phyloP scores from a whole-genome alignment of 2,329 filamentous ascomycete genomes.

The Graphilbum ipis-grandicollis region DNA sequence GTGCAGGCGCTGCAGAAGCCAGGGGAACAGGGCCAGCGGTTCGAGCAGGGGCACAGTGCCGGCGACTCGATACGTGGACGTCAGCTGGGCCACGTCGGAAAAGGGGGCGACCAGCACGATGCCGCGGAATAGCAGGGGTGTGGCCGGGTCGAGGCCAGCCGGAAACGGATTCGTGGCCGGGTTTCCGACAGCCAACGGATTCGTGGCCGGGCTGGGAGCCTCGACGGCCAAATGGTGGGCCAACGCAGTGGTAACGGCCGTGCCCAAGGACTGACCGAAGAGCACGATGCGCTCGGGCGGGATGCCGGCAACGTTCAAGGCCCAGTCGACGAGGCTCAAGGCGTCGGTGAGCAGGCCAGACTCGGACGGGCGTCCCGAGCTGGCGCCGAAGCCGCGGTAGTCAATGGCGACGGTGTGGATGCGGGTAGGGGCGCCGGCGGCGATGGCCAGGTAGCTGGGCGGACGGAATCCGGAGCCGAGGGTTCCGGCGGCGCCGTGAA shows the following conservation, averaged over 20 bases:
- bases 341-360: constrained; percentile 35
- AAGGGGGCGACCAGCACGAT: constrained; percentile 40
- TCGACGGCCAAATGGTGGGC: background rate
- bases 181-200: no score
- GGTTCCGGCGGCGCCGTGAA: constrained; percentile 40
- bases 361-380: constrained; percentile 36
- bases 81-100: constrained; percentile 32
- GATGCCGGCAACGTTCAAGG: constrained; percentile 30
- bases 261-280: constrained; percentile 42
- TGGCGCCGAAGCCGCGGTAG: constrained; percentile 42
- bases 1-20: constrained; percentile 24
- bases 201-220: constrained; percentile 3
- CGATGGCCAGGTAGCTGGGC: constrained; percentile 37
- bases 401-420: constrained; percentile 43
- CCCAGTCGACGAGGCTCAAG: constrained; percentile 33
- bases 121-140: constrained; percentile 29
- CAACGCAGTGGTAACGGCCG: constrained; percentile 20
- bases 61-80: constrained; percentile 38
- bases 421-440: constrained; percentile 28
- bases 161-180: no score
- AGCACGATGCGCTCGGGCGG: constrained; percentile 37
- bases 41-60: constrained; percentile 35
- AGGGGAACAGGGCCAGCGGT: constrained; percentile 25
- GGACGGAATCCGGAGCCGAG: constrained; percentile 36
- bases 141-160: no score